phyloP scores from a whole-genome alignment of 345 rosid species.

The Eucalyptus curtisii region DNA sequence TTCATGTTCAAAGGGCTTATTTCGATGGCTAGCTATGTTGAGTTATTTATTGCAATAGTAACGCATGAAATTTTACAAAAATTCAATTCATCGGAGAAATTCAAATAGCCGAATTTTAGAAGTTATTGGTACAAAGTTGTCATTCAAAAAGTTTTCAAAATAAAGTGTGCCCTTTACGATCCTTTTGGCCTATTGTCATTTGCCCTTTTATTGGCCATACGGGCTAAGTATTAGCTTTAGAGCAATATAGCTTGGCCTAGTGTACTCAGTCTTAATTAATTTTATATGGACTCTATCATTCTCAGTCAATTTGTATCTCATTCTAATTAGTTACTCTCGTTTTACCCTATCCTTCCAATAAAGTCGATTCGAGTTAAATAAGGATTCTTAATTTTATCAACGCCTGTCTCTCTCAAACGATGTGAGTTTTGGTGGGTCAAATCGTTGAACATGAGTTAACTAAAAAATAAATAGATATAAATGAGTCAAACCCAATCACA shows the following conservation, averaged over 20 bases:
- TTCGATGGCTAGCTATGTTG: neutral
- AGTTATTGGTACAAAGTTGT: neutral
- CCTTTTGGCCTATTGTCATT: neutral
- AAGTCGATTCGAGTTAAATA: neutral
- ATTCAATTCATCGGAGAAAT: neutral
- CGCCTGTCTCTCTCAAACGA: fast-evolving
- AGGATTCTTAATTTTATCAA: neutral
- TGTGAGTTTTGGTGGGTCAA: neutral
- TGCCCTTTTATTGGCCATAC: neutral
- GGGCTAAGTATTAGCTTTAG: neutral
- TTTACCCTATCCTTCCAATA: neutral
- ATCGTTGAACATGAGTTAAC: neutral
- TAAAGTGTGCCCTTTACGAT: neutral
- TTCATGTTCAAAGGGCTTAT: neutral
- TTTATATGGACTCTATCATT: neutral
- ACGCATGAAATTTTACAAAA: neutral
- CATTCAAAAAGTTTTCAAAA: neutral
- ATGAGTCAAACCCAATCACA: neutral
- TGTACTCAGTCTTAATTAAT: neutral
- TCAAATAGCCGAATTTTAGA: neutral
- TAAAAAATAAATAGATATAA: neutral
- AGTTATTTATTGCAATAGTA: neutral
- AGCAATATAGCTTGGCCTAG: neutral
- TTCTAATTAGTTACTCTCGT: neutral
- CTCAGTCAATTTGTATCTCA: neutral